phyloP scores from a whole-genome alignment of 306 rosid genomes.

The Alnus glutinosa region DNA sequence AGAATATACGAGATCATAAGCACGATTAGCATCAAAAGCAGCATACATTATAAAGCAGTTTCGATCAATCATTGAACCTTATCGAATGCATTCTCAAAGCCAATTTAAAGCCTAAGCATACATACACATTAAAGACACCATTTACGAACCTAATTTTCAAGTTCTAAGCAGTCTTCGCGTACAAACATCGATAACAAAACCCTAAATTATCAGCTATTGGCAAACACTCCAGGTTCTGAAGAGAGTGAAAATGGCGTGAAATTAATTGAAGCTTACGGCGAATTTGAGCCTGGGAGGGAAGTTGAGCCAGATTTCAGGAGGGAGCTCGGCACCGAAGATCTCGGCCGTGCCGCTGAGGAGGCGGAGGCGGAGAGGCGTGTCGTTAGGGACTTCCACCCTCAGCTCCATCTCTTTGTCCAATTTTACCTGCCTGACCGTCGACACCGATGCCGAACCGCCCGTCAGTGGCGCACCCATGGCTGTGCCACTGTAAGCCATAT shows the following conservation, averaged over 20 bases:
- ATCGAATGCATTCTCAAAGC: not conserved
- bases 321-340: constrained; percentile 89
- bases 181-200: not conserved
- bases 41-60: not conserved
- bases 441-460: constrained; percentile 47
- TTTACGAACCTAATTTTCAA: not conserved
- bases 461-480: constrained; percentile 36
- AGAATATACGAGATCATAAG: not conserved
- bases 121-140: too few species aligned
- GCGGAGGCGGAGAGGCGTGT: constrained; percentile 74
- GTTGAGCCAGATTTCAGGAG: constrained; percentile 88
- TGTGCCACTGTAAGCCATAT: constrained; percentile 63
- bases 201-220: not conserved
- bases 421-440: constrained; percentile 64
- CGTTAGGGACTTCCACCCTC: constrained; percentile 75
- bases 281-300: constrained; percentile 85
- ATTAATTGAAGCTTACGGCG: constrained; percentile 46
- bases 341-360: constrained; percentile 84
- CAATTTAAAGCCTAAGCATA: not conserved
- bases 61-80: not conserved
- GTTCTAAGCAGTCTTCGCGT: not conserved
- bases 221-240: not conserved
- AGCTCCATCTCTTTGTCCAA: constrained; percentile 88
- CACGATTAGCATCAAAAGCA: not conserved
- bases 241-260: not conserved